Percentiles rank a stretch among this genome's conserved stretches.
These are phyloP conservation scores for Metschnikowia continentalis DNA, from an alignment of 805 yeast genomes.

Conservation along the genomic window DNA sequence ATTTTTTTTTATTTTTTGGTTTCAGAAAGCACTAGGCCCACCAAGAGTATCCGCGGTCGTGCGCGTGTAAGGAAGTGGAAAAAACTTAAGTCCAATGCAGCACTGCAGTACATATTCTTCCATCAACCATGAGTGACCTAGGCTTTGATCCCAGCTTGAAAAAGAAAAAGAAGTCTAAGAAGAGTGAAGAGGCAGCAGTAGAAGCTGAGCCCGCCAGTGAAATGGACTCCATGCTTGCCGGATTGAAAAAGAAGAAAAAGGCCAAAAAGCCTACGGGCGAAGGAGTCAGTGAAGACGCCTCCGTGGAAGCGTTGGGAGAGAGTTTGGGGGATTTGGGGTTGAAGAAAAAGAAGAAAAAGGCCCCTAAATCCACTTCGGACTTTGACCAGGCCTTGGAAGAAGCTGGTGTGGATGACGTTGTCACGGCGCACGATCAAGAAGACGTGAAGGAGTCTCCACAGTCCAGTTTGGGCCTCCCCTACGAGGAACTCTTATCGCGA, in stretches of 20 bases:
- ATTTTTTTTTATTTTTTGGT: too few relatives aligned
- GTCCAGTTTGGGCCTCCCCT: conserved; percentile 58
- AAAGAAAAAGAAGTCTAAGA: conserved; percentile 79
- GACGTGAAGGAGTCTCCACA: conserved; percentile 19
- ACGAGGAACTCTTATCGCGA: conserved; percentile 73
- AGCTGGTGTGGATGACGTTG: conserved; percentile 71
- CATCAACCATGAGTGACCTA: conserved; percentile 40
- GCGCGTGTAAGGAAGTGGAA: conserved; percentile 5
- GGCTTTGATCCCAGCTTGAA: conserved; percentile 75
- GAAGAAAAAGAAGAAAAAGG: conserved; percentile 76
- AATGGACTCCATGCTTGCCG: conserved; percentile 60
- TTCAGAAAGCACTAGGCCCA: too few relatives aligned
- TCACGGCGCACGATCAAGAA: conserved; percentile 26
- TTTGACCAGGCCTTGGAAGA: conserved; percentile 86
- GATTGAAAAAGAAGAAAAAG: conserved; percentile 49
- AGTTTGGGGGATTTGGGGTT: conserved; percentile 39
- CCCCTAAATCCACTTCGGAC: conserved; percentile 59
- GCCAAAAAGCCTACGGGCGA: conserved; percentile 15
- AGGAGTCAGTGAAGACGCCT: conserved; percentile 20
- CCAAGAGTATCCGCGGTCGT: conserved; percentile 4
- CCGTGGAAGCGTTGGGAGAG: conserved; percentile 30
- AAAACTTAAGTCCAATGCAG: neutral
- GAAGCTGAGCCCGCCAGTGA: conserved; percentile 17
- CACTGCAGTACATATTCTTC: neutral
- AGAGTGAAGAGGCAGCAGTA: conserved; percentile 38